Evolutionary conservation across 257 asterid species (phyloP).

Genomic region (Plectranthus barbatus): DNA sequence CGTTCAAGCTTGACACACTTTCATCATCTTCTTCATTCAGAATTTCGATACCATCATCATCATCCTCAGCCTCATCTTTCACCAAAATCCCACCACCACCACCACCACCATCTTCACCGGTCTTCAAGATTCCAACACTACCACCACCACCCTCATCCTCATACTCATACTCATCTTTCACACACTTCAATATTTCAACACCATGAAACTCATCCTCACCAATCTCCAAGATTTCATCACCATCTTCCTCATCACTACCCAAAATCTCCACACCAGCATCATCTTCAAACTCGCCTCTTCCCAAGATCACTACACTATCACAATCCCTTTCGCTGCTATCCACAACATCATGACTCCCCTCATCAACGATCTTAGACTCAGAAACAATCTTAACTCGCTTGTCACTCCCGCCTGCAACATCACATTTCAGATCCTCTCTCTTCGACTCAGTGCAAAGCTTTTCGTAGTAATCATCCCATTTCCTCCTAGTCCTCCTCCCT

Average conservation of each 20-base stretch:
- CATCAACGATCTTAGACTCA: neutral
- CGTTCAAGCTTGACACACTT: neutral
- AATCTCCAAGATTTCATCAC: neutral
- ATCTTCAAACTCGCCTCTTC: no score
- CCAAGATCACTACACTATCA: no score
- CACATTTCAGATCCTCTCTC: neutral
- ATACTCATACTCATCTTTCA: neutral
- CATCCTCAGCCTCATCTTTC: no score
- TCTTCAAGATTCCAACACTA: neutral
- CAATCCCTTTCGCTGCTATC: neutral
- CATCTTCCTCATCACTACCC: neutral
- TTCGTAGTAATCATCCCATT: constrained; percentile 11
- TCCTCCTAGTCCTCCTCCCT: constrained; percentile 17
- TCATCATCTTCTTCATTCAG: neutral
- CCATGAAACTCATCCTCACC: neutral
- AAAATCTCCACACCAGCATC: no score
- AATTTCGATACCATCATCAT: no score
- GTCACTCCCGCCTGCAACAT: neutral
- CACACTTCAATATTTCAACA: neutral
- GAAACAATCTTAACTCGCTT: neutral
- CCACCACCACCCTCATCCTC: neutral
- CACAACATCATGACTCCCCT: neutral
- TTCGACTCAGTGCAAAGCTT: neutral
- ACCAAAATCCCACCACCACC: no score
- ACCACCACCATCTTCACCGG: neutral